A percentile compares a stretch with the other conserved stretches of the same genome.
phyloP scores from a whole-genome alignment of 2,329 filamentous ascomycete genomes.

The Colletotrichum abscissum region DNA sequence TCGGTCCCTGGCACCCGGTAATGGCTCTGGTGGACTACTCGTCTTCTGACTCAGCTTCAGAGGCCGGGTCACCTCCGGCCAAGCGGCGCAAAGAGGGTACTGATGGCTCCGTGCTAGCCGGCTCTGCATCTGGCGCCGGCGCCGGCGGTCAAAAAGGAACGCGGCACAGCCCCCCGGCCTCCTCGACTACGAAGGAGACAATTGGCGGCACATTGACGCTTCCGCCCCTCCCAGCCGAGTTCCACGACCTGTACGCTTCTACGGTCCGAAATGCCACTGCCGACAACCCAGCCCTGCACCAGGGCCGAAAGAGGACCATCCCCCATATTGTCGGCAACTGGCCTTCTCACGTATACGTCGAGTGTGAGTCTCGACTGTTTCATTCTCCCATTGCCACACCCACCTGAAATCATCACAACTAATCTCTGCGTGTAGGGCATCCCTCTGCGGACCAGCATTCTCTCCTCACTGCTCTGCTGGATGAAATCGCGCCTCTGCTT shows the following conservation, averaged over 20 bases:
- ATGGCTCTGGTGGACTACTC: conserved; percentile 78
- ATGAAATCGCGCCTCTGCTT: conserved; percentile 47
- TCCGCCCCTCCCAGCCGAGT: conserved; percentile 81
- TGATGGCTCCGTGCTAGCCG: not conserved
- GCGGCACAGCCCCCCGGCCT: not conserved
- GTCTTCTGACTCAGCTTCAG: conserved; percentile 51
- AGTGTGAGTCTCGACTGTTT: conserved; percentile 74
- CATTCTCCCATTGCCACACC: not conserved
- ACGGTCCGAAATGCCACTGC: conserved; percentile 79
- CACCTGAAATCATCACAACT: conserved; percentile 6
- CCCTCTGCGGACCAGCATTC: conserved; percentile 60
- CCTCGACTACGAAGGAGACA: not conserved
- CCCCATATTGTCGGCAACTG: conserved; percentile 92
- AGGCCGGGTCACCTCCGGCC: conserved; percentile 48
- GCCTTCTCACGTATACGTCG: conserved; percentile 92
- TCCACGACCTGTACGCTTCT: conserved; percentile 91
- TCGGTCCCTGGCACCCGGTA: conserved; percentile 1
- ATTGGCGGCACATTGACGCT: conserved; percentile 48
- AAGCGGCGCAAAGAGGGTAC: conserved; percentile 47
- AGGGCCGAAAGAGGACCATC: conserved; percentile 82
- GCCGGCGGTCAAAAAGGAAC: conserved; percentile 6
- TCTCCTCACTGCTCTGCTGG: conserved; percentile 57
- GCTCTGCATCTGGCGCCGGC: conserved; percentile 2
- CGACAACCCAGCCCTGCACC: conserved; percentile 88
- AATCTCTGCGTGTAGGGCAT: conserved; percentile 57